A percentile compares a stretch with the other conserved stretches of the same genome.
Conservation (phyloP, 768 basidiomycete genomes). For the Phaeotremella fagi region DNA sequence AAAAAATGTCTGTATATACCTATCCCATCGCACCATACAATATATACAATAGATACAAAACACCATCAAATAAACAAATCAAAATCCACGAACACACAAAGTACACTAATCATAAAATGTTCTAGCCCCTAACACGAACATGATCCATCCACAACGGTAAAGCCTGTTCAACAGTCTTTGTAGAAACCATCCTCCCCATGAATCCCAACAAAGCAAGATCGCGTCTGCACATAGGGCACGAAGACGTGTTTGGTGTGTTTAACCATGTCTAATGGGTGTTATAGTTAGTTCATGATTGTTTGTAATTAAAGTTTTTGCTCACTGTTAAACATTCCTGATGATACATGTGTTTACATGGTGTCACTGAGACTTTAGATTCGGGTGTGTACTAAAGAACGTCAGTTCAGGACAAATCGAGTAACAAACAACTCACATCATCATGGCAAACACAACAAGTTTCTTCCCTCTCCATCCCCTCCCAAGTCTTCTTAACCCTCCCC, state of each 20-base stretch:
- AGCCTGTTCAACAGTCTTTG: slow-evolving; percentile 19
- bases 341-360: slow-evolving; percentile 43
- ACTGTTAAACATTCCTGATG: slow-evolving; percentile 36
- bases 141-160: slow-evolving; percentile 28
- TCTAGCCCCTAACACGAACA: not conserved
- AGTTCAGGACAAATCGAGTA: not conserved
- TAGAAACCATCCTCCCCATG: slow-evolving; percentile 18
- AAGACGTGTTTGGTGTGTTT: slow-evolving; percentile 24
- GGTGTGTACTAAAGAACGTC: slow-evolving; percentile 18
- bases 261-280: slow-evolving; percentile 41
- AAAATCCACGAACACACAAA: no score
- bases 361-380: slow-evolving; percentile 18
- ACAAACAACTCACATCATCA: slow-evolving; percentile 31
- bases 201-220: slow-evolving; percentile 32
- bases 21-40: no score
- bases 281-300: no score
- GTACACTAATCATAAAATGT: no score
- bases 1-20: no score
- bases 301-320: slow-evolving; percentile 5
- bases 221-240: slow-evolving; percentile 41
- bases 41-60: no score
- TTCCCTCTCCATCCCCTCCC: slow-evolving; percentile 23
- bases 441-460: slow-evolving; percentile 36
- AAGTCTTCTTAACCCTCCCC: not conserved
- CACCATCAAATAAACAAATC: no score